Conservation (phyloP, 495 filamentous ascomycete genomes). For the Penicillium herquei region DNA sequence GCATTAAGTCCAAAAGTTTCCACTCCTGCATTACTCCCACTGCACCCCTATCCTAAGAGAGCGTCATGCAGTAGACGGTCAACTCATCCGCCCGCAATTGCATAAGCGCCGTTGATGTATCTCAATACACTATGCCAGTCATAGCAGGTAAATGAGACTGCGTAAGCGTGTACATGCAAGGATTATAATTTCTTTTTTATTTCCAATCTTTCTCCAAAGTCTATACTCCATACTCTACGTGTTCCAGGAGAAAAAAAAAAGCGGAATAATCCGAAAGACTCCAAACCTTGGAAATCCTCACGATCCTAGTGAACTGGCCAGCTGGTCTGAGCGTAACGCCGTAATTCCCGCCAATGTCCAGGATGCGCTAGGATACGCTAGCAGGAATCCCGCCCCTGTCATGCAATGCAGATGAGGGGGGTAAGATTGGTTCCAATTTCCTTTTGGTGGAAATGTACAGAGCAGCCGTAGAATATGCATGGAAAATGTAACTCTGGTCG, state of each 20-base stretch:
- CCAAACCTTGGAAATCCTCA: not conserved
- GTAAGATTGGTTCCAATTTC: not conserved
- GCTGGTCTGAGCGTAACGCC: constrained; percentile 4
- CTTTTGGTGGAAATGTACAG: constrained; percentile 15
- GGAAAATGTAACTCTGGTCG: constrained; percentile 35
- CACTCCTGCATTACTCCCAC: constrained; percentile 2
- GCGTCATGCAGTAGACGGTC: constrained; percentile 8
- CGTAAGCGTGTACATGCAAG: too few species aligned
- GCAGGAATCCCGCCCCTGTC: constrained; percentile 12
- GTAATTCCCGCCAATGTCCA: constrained; percentile 2
- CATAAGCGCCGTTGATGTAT: constrained; percentile 16
- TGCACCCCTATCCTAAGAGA: constrained; percentile 7
- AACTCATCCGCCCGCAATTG: not conserved
- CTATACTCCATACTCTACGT: too few species aligned
- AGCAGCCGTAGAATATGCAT: constrained; percentile 48
- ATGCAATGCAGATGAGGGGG: constrained; percentile 7
- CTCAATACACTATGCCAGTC: not conserved
- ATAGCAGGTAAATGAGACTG: not conserved
- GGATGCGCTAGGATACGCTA: constrained; percentile 14
- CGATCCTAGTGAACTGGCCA: not conserved
- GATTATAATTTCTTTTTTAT: too few species aligned
- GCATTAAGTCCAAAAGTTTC: constrained; percentile 15
- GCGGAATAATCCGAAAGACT: not conserved
- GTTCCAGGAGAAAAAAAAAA: not conserved
- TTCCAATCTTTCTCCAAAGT: too few species aligned